phyloP scores from a whole-genome alignment of 1,284 basidiomycete genomes.

The Phenoliferia sp. region DNA sequence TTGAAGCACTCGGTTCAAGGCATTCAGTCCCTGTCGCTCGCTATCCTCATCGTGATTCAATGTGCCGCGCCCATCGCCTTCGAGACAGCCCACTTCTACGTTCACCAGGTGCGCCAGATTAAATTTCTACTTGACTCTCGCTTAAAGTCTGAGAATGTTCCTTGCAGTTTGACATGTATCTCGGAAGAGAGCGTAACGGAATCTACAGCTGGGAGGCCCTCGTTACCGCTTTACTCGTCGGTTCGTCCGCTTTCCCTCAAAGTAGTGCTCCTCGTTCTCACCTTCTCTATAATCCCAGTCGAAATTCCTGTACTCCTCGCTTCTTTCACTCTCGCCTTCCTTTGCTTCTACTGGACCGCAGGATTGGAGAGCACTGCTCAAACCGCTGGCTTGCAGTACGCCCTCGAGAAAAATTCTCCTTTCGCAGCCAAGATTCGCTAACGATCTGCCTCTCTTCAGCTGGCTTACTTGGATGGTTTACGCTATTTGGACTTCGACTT shows the following conservation, averaged over 20 bases:
- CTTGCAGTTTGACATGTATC: not conserved
- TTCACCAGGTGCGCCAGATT: not conserved
- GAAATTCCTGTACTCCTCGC: slow-evolving; percentile 16
- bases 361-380: not conserved
- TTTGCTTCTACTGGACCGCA: slow-evolving; percentile 8
- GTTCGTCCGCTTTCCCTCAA: not conserved
- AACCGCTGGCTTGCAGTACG: not conserved
- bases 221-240: slow-evolving; percentile 15
- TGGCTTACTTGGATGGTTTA: not conserved
- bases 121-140: not conserved
- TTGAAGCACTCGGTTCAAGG: not conserved
- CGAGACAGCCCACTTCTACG: not conserved
- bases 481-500: not conserved
- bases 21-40: not conserved
- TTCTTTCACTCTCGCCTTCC: slow-evolving; percentile 12
- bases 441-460: not conserved
- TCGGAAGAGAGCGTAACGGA: slow-evolving; percentile 21
- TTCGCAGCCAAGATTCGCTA: not conserved
- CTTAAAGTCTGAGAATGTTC: not conserved
- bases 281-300: not conserved
- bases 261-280: too few relatives aligned
- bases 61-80: not conserved
- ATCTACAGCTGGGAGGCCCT: slow-evolving; percentile 27
- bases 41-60: not conserved
- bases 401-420: not conserved